Percentiles rank a stretch among this genome's conserved stretches.
Conservation (phyloP, 169 alveolate species). For the Plasmodium sp. region DNA sequence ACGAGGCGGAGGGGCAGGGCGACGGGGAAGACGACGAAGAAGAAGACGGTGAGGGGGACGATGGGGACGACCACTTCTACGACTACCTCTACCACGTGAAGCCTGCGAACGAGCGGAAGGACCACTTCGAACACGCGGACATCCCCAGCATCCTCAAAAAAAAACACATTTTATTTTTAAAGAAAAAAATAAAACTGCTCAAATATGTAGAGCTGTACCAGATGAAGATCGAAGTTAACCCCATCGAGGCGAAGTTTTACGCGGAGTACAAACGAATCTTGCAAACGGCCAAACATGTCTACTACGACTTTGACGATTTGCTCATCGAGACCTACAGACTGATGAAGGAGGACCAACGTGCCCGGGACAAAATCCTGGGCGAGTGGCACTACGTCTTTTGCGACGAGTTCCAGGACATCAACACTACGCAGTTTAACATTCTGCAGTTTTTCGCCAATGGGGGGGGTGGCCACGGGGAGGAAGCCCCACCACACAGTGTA, state of each 20-base stretch:
- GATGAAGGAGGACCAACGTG: conserved; percentile 55
- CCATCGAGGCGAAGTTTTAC: conserved; percentile 31
- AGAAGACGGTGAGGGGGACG: background rate
- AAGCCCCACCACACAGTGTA: background rate
- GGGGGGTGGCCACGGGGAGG: background rate
- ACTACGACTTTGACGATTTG: conserved; percentile 79
- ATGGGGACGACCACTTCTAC: conserved; percentile 23
- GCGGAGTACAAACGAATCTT: conserved; percentile 65
- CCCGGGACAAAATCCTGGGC: conserved; percentile 63
- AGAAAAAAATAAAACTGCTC: conserved; percentile 41
- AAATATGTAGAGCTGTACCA: conserved; percentile 38
- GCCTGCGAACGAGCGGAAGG: background rate
- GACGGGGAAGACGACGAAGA: background rate
- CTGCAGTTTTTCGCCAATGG: conserved; percentile 60
- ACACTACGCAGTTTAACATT: conserved; percentile 80
- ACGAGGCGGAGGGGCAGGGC: background rate
- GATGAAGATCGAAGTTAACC: conserved; percentile 38
- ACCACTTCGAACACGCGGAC: background rate
- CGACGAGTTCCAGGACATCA: conserved; percentile 88
- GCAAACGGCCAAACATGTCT: conserved; percentile 51
- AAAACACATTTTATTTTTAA: conserved; percentile 43
- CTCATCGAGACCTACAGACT: conserved; percentile 72
- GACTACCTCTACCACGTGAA: conserved; percentile 28
- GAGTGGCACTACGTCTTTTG: conserved; percentile 80
- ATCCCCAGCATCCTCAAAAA: conserved; percentile 12